These are phyloP conservation scores for Penicillium lividum DNA, from an alignment of 495 filamentous ascomycete species.

Conservation along the genomic window DNA sequence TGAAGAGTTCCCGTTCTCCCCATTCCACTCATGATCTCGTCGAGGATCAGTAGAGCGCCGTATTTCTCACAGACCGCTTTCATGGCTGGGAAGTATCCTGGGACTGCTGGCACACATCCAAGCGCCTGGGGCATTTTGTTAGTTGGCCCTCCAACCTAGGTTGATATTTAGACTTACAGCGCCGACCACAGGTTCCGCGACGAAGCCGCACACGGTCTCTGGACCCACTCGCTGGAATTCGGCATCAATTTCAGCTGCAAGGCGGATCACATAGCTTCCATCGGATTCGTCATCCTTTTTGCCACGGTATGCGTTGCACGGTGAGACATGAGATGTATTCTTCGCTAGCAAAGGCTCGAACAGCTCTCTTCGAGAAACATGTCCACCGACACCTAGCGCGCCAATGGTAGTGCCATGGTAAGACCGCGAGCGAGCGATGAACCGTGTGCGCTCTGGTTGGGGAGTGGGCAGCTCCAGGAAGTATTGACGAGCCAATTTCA, in stretches of 20 bases:
- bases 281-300: slow-evolving; percentile 50
- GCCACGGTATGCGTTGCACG: slow-evolving; percentile 67
- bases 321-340: slow-evolving; percentile 64
- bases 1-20: slow-evolving; percentile 67
- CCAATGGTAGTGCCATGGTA: slow-evolving; percentile 79
- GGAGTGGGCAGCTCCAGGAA: slow-evolving; percentile 54
- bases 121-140: not conserved
- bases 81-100: slow-evolving; percentile 66
- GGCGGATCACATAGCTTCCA: slow-evolving; percentile 55
- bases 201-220: slow-evolving; percentile 71
- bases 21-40: slow-evolving; percentile 83
- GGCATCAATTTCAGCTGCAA: slow-evolving; percentile 67
- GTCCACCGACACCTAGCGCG: slow-evolving; percentile 62
- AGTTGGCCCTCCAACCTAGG: not conserved
- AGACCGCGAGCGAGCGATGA: slow-evolving; percentile 67
- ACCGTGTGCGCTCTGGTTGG: slow-evolving; percentile 53
- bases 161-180: slow-evolving; percentile 38
- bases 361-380: slow-evolving; percentile 59
- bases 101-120: slow-evolving; percentile 50
- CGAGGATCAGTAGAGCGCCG: slow-evolving; percentile 68
- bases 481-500: slow-evolving; percentile 66
- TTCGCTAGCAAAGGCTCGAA: slow-evolving; percentile 66
- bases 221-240: slow-evolving; percentile 74
- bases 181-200: slow-evolving; percentile 71
- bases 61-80: slow-evolving; percentile 62